phyloP scores from a whole-genome alignment of 257 asterid genomes.

The Penstemon davidsonii region DNA sequence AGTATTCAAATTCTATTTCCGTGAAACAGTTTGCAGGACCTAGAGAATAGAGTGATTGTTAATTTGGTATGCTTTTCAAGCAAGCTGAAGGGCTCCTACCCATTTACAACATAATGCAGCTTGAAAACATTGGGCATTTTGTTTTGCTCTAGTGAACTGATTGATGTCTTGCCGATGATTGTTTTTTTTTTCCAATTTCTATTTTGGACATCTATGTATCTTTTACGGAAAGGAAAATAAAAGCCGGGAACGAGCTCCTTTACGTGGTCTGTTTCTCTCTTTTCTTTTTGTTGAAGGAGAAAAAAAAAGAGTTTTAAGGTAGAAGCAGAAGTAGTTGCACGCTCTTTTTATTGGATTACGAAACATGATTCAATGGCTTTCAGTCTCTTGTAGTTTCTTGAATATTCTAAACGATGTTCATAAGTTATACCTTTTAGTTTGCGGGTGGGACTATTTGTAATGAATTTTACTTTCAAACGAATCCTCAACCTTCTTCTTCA shows the following conservation, averaged over 20 bases:
- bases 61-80: too few relatives aligned
- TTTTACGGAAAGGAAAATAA: background rate
- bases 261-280: background rate
- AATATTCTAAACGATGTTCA: background rate
- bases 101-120: background rate
- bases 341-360: conserved; percentile 1
- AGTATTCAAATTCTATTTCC: background rate
- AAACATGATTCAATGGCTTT: background rate
- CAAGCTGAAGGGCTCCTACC: background rate
- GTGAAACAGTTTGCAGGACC: background rate
- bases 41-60: background rate
- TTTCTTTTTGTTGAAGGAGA: background rate
- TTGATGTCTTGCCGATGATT: too few relatives aligned
- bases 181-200: too few relatives aligned
- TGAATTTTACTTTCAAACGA: conserved; percentile 9
- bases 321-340: background rate
- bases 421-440: background rate
- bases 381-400: conserved; percentile 7
- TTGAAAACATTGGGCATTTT: background rate
- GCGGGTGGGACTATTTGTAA: background rate
- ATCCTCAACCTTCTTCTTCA: conserved; percentile 22
- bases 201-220: too few relatives aligned
- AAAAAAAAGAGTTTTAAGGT: background rate
- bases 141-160: background rate
- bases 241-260: background rate